These are phyloP conservation scores for Pelargonium nanum DNA, from an alignment of 345 rosid genomes.

Conservation along the genomic window DNA sequence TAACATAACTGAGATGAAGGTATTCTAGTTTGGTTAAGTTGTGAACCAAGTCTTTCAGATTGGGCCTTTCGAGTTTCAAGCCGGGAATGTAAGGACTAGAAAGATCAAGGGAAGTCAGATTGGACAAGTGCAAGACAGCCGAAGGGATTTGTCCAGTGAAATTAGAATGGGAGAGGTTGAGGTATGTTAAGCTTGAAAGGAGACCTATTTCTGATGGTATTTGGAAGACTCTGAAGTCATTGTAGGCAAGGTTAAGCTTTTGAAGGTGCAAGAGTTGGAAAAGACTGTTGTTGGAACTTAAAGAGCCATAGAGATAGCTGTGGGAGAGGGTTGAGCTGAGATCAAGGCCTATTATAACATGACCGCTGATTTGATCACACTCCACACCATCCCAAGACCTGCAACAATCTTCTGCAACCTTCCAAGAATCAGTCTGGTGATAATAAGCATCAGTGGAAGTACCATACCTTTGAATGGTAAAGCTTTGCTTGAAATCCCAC, in stretches of 20 bases:
- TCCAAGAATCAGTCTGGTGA: too few relatives aligned
- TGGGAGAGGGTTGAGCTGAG: conserved; percentile 1
- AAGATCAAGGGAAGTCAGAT: conserved; percentile 6
- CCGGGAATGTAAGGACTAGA: neutral
- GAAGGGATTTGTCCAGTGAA: conserved; percentile 13
- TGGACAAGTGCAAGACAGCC: conserved; percentile 2
- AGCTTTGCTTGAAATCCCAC: too few relatives aligned
- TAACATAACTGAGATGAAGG: too few relatives aligned
- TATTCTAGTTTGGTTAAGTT: too few relatives aligned
- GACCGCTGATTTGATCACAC: conserved; percentile 3
- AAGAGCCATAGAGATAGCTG: conserved; percentile 15
- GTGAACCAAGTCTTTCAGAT: too few relatives aligned
- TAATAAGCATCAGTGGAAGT: too few relatives aligned
- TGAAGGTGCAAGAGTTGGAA: too few relatives aligned
- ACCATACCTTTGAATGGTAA: too few relatives aligned
- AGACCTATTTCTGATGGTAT: conserved; percentile 2
- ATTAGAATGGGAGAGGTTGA: conserved; percentile 3
- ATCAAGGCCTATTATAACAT: conserved; percentile 9
- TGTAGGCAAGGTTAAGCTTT: too few relatives aligned
- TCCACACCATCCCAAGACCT: conserved; percentile 15
- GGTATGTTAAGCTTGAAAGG: conserved; percentile 4
- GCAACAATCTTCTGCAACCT: too few relatives aligned
- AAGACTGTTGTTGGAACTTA: conserved; percentile 14
- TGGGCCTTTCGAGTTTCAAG: too few relatives aligned
- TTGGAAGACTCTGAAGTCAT: conserved; percentile 9